Evolutionary conservation across 345 rosid species (phyloP).

Genomic region (Citrus sinensis): DNA sequence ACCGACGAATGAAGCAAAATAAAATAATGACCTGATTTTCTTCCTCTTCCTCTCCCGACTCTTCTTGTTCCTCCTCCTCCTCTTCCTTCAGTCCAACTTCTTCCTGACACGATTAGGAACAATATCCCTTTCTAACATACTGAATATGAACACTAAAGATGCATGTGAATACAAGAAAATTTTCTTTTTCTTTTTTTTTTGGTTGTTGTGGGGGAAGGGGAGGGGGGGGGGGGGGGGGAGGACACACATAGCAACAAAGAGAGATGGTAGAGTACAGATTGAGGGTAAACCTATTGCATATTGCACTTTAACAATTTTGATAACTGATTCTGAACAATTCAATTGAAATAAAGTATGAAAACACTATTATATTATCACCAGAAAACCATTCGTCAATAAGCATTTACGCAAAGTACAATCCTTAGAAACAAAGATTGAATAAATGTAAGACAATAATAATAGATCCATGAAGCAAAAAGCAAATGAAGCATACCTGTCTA

Average conservation of each 20-base stretch:
- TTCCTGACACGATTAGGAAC: slow-evolving; percentile 24
- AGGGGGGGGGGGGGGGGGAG: neutral
- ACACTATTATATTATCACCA: neutral
- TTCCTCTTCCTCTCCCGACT: slow-evolving; percentile 47
- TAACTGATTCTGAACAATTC: neutral
- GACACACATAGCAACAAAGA: neutral
- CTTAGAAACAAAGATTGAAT: neutral
- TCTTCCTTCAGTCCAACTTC: slow-evolving; percentile 38
- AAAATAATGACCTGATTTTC: slow-evolving; percentile 43
- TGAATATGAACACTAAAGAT: neutral
- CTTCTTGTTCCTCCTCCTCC: slow-evolving; percentile 20
- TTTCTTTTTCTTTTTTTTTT: neutral
- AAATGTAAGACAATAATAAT: neutral
- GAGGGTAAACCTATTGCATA: neutral
- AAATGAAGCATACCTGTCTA: slow-evolving; percentile 46
- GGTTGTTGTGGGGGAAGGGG: no score
- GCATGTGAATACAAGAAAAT: neutral
- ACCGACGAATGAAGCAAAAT: neutral
- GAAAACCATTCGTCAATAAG: neutral
- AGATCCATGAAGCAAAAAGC: neutral
- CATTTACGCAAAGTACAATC: neutral
- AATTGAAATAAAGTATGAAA: neutral
- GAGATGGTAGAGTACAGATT: neutral
- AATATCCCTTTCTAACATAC: neutral
- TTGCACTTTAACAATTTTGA: neutral